Base-by-base conservation (phyloP, 108 stramenopile genomes). In the Fistulifera pelliculosa region DNA sequence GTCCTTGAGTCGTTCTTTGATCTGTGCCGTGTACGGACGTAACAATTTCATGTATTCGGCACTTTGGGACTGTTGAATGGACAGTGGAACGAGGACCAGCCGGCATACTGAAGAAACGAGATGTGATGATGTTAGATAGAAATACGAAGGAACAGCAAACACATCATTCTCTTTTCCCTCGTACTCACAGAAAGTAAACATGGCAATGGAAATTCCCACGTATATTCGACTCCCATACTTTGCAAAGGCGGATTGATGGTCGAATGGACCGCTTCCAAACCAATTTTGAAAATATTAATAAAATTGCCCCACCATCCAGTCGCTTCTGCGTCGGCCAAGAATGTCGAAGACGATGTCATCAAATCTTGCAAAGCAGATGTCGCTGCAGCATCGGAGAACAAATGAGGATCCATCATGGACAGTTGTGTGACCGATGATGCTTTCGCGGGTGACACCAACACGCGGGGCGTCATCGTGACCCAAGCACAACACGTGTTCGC, bases 11-110 rank as follows among this genome's bases (percentile, higher is more conserved):
- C 90, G 93, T 55, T 75, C 75, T 53, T 92, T 90, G 59, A 97
- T 91, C 66, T 97, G 86, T 25, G 81, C 74, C 42, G 79, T 69
- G 80, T 90, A 90, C 21, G 93, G 93, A 56, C 87, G 84, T 38
- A 94, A 73, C 8, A 81, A 82, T 66, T 97, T 94, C 78, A 85
- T 82, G 62, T 89, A 85, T 58, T 94, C 91, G 18, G 94, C 71
- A 42, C 73, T 66, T 64, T 93, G 85, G 56, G 80, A 73, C 68
- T 95, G 94, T 65, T 91, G 78, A 62, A 90, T 64, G 27, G 85
- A 93, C 22, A 97, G 74, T 23, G 96, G 96, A 58, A 93, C 57
- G 31, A 94, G 70, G 40, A 93, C 60, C 14, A 86, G 73, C 19
- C 94, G 80, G 40, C 26, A 21, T 22, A 54, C 23, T 25, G 17